Base-by-base conservation (phyloP, 495 filamentous ascomycete genomes). In the Penicillium dipodomyicola region DNA sequence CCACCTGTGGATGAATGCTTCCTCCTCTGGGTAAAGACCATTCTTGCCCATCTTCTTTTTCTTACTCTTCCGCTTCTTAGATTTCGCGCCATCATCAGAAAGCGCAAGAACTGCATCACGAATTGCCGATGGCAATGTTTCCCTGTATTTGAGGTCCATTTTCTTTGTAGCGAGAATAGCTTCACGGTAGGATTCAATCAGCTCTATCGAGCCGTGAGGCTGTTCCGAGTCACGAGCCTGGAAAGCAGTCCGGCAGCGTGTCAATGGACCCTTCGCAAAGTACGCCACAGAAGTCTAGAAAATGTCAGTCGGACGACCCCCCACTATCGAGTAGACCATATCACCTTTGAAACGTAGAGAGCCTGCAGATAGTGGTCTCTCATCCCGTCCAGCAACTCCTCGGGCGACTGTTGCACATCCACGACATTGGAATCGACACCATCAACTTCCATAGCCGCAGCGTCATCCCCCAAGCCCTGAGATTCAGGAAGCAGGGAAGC, bases 181-280 rank as follows among this genome's bases (percentile, higher is more conserved):
- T 46, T 83, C 82, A 59, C 86, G 82, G 23, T 96, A 76, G 56
- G 87, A 94, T 1, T 78, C 76, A 45, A 87, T 71, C 4, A 96
- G 72, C 45, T 89, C 80, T 3, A 48, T 43, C 14, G 67, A 50
- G 14, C 49, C 56, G 45, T 37, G 59, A n/a, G 60, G 59, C 46
- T 61, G 62, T 23, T 60, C 76, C 65, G 67, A 75, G 15, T 82
- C 77, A 25, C 83, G 76, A 25, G 82, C 70, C 61, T 88, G 83
- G 58, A 96, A 91, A 33, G 84, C 83, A 46, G 86, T 87, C 52
- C 94, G 82, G 20, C 90, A 91, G 63, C 91, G 83, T n/a, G 95
- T 89, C 20, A 97, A 78, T 4, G 94, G 91, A 2, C 94, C 94
- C 77, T 98, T 98, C 19, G 93, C 89, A 77, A 97, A 98, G 69